Base-by-base conservation (phyloP, 768 basidiomycete genomes). In the Neoboletus magnificus region DNA sequence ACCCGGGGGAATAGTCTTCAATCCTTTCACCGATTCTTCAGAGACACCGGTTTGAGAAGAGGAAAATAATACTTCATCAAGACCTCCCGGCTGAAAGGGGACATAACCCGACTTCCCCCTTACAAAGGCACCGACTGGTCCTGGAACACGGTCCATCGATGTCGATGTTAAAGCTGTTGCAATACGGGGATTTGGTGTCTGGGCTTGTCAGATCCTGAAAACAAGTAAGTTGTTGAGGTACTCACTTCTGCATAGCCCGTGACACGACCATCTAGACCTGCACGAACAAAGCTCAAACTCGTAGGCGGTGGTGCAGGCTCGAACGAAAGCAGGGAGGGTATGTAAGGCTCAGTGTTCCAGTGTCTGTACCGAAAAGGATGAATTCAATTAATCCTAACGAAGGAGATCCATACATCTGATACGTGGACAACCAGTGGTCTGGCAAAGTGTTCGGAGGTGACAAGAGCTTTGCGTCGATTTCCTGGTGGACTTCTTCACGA, bases 31-130 rank as follows among this genome's bases (percentile, higher is more conserved):
- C 9, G 64, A 67, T 15, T 79, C 79, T 52, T 79, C 80, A 12
- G 68, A 64, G 23, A 71, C 63, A 32, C 70, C 65, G 25, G 60
- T 64, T 40, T 70, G 66, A 23, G 61, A 56, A 42, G 63, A 57
- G 4, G 67, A 70, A 44, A 73, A 67, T 5, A 80, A 64, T 3
- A 78, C 75, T 60, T 87, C 86, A 41, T 92, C 93, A 11, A 98
- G 75, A 3, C 97, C 97, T 44, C 97, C 97, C 7, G 97, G 97
- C 74, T 86, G 82, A 72, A 98, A 98, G 1, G 97, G 97, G 10
- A 95, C 83, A 72, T 95, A 84, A 42, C 89, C 89, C 22, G 93
- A 89, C 72, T 96, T 97, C 43, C 97, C 97, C 54, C 95, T 79
- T 20, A 98, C 94, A 71, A 98, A 98, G 52, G 82, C 86, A 51